phyloP scores from a whole-genome alignment of 192 early-diverging fungal species.

The Backusella westeae region DNA sequence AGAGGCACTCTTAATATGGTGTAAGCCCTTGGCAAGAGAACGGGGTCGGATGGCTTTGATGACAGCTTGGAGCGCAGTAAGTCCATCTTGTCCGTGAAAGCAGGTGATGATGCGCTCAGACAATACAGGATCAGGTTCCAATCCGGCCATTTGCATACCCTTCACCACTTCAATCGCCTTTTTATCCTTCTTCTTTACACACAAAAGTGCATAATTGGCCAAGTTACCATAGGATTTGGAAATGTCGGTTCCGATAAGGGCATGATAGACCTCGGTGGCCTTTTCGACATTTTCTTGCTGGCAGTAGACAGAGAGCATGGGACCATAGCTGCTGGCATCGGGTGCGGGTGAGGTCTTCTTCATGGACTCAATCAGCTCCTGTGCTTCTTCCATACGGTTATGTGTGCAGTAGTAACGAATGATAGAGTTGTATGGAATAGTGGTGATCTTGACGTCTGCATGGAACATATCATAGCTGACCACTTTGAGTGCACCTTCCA shows the following conservation, averaged over 20 bases:
- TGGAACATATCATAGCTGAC: slow-evolving; percentile 28
- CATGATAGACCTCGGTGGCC: slow-evolving; percentile 23
- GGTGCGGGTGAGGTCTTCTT: slow-evolving; percentile 24
- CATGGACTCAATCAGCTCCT: slow-evolving; percentile 19
- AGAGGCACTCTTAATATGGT: slow-evolving; percentile 12
- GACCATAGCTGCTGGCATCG: slow-evolving; percentile 35
- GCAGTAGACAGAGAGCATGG: slow-evolving; percentile 26
- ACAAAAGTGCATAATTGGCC: slow-evolving; percentile 32
- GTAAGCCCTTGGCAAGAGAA: slow-evolving; percentile 16
- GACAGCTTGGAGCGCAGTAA: slow-evolving; percentile 14
- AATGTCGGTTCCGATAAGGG: slow-evolving; percentile 29
- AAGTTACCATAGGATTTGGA: slow-evolving; percentile 35
- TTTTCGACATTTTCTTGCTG: slow-evolving; percentile 4
- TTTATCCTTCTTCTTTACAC: slow-evolving; percentile 13
- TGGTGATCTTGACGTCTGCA: slow-evolving; percentile 25
- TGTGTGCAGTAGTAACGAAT: slow-evolving; percentile 32
- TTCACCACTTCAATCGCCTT: slow-evolving; percentile 16
- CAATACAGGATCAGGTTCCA: slow-evolving; percentile 31
- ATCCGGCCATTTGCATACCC: slow-evolving; percentile 21
- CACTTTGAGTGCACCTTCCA: slow-evolving; percentile 28
- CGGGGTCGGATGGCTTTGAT: slow-evolving; percentile 12
- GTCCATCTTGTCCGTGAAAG: slow-evolving; percentile 7
- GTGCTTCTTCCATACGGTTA: slow-evolving; percentile 13
- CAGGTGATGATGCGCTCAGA: slow-evolving; percentile 17
- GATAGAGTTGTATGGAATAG: slow-evolving; percentile 33